A percentile compares a stretch with the other conserved stretches of the same genome.
Evolutionary conservation across 129 eudicot genomes (phyloP).

Genomic region (Cynara cardunculus): DNA sequence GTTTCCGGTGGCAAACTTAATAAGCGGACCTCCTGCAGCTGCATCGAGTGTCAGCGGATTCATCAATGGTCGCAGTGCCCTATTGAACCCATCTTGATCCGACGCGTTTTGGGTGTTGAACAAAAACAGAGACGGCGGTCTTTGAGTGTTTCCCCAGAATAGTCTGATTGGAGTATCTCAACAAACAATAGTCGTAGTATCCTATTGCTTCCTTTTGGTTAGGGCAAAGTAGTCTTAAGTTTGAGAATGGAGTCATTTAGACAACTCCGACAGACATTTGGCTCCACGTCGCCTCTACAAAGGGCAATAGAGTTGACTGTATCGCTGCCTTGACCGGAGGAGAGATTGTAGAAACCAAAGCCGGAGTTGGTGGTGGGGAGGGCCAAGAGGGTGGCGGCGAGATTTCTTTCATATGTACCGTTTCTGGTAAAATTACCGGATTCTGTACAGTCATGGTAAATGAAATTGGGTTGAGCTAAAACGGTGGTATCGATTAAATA

Average conservation of each 20-base stretch:
- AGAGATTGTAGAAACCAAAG: slow-evolving; percentile 15
- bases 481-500: background rate
- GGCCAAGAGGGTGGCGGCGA: background rate
- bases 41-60: background rate
- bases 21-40: background rate
- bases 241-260: background rate
- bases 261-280: slow-evolving; percentile 14
- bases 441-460: too few species aligned
- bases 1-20: background rate
- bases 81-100: background rate
- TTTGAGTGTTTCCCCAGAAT: background rate
- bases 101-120: background rate
- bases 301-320: slow-evolving; percentile 15
- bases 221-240: slow-evolving; percentile 5
- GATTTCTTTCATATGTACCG: slow-evolving; percentile 2
- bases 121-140: background rate
- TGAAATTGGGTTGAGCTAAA: too few species aligned
- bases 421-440: background rate
- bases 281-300: slow-evolving; percentile 30
- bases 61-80: background rate
- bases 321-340: slow-evolving; percentile 1
- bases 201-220: slow-evolving; percentile 15
- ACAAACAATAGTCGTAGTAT: slow-evolving; percentile 16
- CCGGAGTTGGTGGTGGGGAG: background rate
- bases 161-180: slow-evolving; percentile 21